Percentiles rank a stretch among this genome's conserved stretches.
Evolutionary conservation across 1,139 yeast species (phyloP).

Genomic region (Hyphopichia pseudoburtonii): DNA sequence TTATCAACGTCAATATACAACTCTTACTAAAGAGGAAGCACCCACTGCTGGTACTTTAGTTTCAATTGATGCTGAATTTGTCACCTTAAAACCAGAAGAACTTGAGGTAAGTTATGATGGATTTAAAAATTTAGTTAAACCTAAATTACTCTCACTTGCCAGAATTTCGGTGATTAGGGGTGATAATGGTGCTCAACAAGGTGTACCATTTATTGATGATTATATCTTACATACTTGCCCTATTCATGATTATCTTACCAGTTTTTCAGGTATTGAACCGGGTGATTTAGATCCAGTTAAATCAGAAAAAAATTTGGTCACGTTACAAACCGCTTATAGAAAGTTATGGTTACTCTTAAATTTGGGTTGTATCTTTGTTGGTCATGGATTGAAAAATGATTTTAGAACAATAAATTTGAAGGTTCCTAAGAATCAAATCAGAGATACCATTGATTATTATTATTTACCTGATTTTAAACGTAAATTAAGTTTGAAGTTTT

Average conservation of each 20-base stretch:
- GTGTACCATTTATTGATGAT: conserved; percentile 89
- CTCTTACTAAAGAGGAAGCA: conserved; percentile 65
- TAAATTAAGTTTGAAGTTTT: conserved; percentile 80
- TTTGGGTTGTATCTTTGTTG: conserved; percentile 88
- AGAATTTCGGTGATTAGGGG: conserved; percentile 88
- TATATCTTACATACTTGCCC: conserved; percentile 74
- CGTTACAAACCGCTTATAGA: conserved; percentile 81
- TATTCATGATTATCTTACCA: conserved; percentile 84
- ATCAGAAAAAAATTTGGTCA: conserved; percentile 72
- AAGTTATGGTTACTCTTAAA: conserved; percentile 86
- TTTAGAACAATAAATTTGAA: conserved; percentile 90
- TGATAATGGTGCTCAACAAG: conserved; percentile 60
- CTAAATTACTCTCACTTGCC: conserved; percentile 78
- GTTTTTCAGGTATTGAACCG: conserved; percentile 87
- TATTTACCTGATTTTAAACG: conserved; percentile 70
- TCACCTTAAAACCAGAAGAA: conserved; percentile 75
- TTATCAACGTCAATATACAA: conserved; percentile 59
- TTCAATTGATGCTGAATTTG: conserved; percentile 98
- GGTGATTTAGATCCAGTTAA: conserved; percentile 79
- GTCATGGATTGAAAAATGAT: conserved; percentile 91
- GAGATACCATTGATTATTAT: conserved; percentile 85
- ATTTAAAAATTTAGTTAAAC: conserved; percentile 63
- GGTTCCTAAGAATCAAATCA: conserved; percentile 79
- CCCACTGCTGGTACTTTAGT: conserved; percentile 74
- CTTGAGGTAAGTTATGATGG: conserved; percentile 76